Conservation (phyloP, 148 eudicot species). For the Nepenthes mirabilis region DNA sequence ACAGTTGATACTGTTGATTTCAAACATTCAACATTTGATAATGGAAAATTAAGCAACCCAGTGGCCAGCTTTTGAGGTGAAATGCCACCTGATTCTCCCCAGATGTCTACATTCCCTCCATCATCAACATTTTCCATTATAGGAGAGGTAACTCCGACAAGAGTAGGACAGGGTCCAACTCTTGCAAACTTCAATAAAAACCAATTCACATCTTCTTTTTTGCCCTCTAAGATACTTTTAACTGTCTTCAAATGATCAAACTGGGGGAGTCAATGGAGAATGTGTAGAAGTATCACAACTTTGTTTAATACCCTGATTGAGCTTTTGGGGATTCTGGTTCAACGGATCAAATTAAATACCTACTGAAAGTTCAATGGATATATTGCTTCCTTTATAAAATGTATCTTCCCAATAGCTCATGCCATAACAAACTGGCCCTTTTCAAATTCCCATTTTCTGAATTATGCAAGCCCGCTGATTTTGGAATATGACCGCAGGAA, state of each 20-base stretch:
- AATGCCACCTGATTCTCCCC: conserved; percentile 41
- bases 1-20: conserved; percentile 77
- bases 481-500: conserved; percentile 12
- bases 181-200: conserved; percentile 76
- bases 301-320: conserved; percentile 19
- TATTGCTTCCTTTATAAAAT: conserved; percentile 29
- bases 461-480: conserved; percentile 16
- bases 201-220: conserved; percentile 52
- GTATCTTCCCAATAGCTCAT: conserved; percentile 21
- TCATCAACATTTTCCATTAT: conserved; percentile 58
- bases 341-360: conserved; percentile 54
- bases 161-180: conserved; percentile 64
- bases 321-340: conserved; percentile 47
- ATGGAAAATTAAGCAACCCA: conserved; percentile 81
- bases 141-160: conserved; percentile 56
- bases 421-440: conserved; percentile 20
- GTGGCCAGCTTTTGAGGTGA: conserved; percentile 56
- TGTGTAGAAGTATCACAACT: conserved; percentile 2
- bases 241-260: conserved; percentile 51
- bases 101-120: conserved; percentile 1
- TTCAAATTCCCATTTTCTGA: conserved; percentile 22
- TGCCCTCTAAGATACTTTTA: conserved; percentile 56
- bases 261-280: conserved; percentile 12
- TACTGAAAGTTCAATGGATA: conserved; percentile 50
- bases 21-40: conserved; percentile 95